phyloP scores from a whole-genome alignment of 2,329 filamentous ascomycete genomes.

The Apiospora arundinis region DNA sequence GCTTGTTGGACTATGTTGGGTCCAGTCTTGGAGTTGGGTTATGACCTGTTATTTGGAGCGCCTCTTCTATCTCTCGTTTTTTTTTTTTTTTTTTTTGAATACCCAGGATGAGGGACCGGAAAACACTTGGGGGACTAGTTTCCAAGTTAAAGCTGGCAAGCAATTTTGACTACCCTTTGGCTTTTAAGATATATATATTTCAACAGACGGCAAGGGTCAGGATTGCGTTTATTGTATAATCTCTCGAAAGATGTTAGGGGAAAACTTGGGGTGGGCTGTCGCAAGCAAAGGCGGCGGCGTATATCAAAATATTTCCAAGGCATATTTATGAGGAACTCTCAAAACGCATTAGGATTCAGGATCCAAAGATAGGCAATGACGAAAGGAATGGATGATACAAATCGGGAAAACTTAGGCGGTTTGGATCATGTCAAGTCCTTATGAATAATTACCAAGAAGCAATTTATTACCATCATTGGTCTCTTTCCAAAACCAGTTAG shows the following conservation, averaged over 20 bases:
- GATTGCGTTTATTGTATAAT: constrained; percentile 17
- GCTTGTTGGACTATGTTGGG: constrained; percentile 1
- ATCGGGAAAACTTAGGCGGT: not conserved
- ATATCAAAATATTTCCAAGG: not conserved
- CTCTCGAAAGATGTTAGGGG: constrained; percentile 8
- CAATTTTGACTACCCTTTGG: not conserved
- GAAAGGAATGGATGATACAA: not conserved
- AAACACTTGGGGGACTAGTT: not conserved
- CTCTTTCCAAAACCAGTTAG: not conserved
- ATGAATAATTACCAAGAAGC: not conserved
- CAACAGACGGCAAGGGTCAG: not conserved
- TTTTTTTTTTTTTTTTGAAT: not conserved
- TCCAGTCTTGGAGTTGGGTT: constrained; percentile 4
- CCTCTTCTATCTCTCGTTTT: not conserved
- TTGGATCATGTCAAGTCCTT: not conserved
- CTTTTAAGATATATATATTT: not conserved
- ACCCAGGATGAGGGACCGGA: constrained; percentile 3
- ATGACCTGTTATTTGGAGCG: not conserved
- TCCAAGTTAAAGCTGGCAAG: not conserved
- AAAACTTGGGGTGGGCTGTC: not conserved
- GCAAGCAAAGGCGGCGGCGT: not conserved
- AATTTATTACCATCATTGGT: not conserved
- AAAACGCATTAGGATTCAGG: not conserved
- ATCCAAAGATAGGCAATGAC: not conserved
- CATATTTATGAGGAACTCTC: not conserved